Evolutionary conservation across 768 basidiomycete genomes (phyloP), one percentile per base, ranked within the genome.

Genomic region (Hypholoma sublateritium): DNA sequence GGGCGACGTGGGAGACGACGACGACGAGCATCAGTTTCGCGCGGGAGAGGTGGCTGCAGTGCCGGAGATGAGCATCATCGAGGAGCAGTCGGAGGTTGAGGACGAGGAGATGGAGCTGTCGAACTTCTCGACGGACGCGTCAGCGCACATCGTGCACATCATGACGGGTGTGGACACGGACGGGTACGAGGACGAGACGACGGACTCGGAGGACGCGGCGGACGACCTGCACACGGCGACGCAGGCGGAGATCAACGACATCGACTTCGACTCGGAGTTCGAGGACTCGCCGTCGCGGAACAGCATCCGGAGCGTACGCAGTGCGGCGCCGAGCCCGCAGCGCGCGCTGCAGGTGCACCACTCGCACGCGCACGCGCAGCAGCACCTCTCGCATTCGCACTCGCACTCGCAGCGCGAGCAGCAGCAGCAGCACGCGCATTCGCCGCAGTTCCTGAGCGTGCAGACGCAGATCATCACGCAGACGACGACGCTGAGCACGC

Each of bases 51-150:
- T 51, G 35, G 57, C 45, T n/a, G 59, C 50, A 14, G 59, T 48
- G 21, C 67, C 59, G 13, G 77, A 75, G 43, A 79, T 80, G 76
- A 75, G 77, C 54, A 74, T 77, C 14, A 78, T 85, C 21, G 81
- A 81, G 47, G 82, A 80, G 48, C 70, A 65, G 37, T 72, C 72
- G 2, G 81, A 80, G 50, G 75, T 77, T 41, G 82, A 84, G 43
- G 87, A 86, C 60, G 85, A 80, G 68, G 88, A 89, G 63, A 75
- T 80, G 50, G 84, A 84, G 62, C 72, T 89, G 60, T 83, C 78
- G 9, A 89, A 88, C 51, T 92, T 91, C 71, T 85, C 82, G 25
- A 86, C 89, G 36, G 90, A 90, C 66, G 82, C 83, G 43, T 79
- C 83, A 8, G 77, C 79, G 12, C 83, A 79, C 16, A 70, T 78